phyloP scores from a whole-genome alignment of 1,284 basidiomycete species.

The Ceraceosorus guamensis region DNA sequence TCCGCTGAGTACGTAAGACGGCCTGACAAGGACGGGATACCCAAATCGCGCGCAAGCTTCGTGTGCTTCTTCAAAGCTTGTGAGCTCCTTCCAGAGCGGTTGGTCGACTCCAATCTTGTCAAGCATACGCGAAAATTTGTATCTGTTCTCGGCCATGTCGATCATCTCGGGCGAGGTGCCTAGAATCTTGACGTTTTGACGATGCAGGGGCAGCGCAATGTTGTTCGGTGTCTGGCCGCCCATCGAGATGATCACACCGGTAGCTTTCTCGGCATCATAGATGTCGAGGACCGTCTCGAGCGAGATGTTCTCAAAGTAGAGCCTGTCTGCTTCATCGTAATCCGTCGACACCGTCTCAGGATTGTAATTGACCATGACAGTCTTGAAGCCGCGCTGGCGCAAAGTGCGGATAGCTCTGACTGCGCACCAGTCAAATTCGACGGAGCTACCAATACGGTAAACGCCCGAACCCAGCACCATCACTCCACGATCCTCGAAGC shows the following conservation, averaged over 20 bases:
- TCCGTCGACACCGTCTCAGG: conserved; percentile 98
- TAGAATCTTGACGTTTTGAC: conserved; percentile 95
- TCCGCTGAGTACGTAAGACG: conserved; percentile 94
- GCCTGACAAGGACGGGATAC: conserved; percentile 91
- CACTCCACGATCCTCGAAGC: conserved; percentile 82
- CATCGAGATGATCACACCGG: conserved; percentile 93
- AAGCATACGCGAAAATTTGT: conserved; percentile 96
- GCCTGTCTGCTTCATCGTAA: conserved; percentile 94
- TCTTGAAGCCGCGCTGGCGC: conserved; percentile 85
- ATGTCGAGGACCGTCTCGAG: conserved; percentile 95
- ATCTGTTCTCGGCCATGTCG: conserved; percentile 96
- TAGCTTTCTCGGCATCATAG: conserved; percentile 81
- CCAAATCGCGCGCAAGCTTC: conserved; percentile 52
- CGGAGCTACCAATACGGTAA: conserved; percentile 95
- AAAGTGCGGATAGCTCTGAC: conserved; percentile 92
- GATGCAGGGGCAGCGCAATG: conserved; percentile 84
- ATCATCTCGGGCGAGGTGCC: conserved; percentile 99
- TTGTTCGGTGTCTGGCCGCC: conserved; percentile 98
- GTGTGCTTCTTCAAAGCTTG: conserved; percentile 79
- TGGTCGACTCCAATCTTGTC: conserved; percentile 98
- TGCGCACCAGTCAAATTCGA: conserved; percentile 99
- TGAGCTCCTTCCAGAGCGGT: conserved; percentile 92
- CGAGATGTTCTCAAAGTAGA: conserved; percentile 98
- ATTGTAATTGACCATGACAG: conserved; percentile 99
- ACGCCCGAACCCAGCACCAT: conserved; percentile 98